Conservation (phyloP, 2,329 filamentous ascomycete species). For the Penicillium sp. region DNA sequence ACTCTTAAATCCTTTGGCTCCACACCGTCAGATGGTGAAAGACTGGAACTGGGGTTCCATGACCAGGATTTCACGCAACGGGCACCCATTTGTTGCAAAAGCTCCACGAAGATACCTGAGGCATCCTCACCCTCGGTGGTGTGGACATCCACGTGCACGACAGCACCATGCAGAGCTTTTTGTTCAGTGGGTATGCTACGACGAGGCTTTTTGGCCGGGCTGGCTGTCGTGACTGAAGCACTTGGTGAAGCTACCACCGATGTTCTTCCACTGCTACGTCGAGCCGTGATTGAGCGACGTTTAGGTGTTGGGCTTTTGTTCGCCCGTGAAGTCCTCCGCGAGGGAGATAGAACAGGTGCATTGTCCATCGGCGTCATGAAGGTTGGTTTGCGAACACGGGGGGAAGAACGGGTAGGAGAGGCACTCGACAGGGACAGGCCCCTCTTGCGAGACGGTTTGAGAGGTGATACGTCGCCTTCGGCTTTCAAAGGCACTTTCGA, state of each 20-base stretch:
- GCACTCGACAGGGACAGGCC: slow-evolving; percentile 52
- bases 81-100: slow-evolving; percentile 77
- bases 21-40: slow-evolving; percentile 34
- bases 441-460: slow-evolving; percentile 46
- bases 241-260: slow-evolving; percentile 10
- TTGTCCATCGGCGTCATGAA: slow-evolving; percentile 23
- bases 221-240: slow-evolving; percentile 20
- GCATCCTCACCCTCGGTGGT: slow-evolving; percentile 78
- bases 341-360: slow-evolving; percentile 26
- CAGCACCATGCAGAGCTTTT: slow-evolving; percentile 61
- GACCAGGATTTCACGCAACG: slow-evolving; percentile 71
- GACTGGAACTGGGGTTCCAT: slow-evolving; percentile 60
- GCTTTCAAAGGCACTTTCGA: slow-evolving; percentile 73
- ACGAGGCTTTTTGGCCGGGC: slow-evolving; percentile 30
- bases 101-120: slow-evolving; percentile 73
- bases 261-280: slow-evolving; percentile 14
- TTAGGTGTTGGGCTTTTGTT: slow-evolving; percentile 22
- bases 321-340: slow-evolving; percentile 26
- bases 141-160: slow-evolving; percentile 79
- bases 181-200: slow-evolving; percentile 24
- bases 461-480: slow-evolving; percentile 52
- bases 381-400: slow-evolving; percentile 26
- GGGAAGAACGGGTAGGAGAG: slow-evolving; percentile 36
- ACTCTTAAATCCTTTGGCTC: slow-evolving; percentile 50
- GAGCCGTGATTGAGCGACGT: slow-evolving; percentile 13